Base-by-base conservation (phyloP, 768 basidiomycete genomes). In the Amanita thiersii region DNA sequence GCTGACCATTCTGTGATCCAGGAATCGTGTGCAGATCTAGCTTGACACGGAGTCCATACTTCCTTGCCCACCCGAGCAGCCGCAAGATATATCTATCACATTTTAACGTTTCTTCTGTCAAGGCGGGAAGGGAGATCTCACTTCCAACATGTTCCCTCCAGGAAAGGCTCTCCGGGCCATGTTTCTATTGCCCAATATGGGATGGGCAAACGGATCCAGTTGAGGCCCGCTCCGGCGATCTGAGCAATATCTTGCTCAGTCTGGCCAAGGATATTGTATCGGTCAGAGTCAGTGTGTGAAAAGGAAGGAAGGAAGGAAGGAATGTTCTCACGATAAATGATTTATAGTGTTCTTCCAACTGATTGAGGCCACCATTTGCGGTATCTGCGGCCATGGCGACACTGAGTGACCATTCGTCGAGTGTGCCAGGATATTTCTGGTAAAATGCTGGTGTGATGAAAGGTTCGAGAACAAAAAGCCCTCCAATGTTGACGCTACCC, bases 181-280 rank as follows among this genome's bases (percentile, higher is more conserved):
- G 73, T 79, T 48, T 87, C 82, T 50, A 92, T 79, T 5, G 84
- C 84, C 88, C 90, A 92, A 62, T 77, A 91, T 2, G 83, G 76
- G 33, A 92, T 72, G 1, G 87, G 86, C 30, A 91, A 61, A 2
- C 87, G 74, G 32, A 92, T 61, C 72, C 81, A 92, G 62, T 87
- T 91, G 37, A 91, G 62, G 3, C 89, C 89, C 20, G 86, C 87
- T 23, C 74, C 80, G 44, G 88, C 86, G 47, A 92, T 91, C 56
- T 80, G 66, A 14, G 87, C 87, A 43, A 90, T 79, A 60, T 90
- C 88, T 57, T 84, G 65, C 56, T 90, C 88, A 40, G 86, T 91
- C 82, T 87, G 57, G 9, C 29, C 9, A 30, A 8, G 3, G 32
- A 4, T 21, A 29, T 24, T 14, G 31, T 38, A 14, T 15, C 17